Evolutionary conservation across 1,284 basidiomycete species (phyloP).

Genomic region (Trichosporon asahii): DNA sequence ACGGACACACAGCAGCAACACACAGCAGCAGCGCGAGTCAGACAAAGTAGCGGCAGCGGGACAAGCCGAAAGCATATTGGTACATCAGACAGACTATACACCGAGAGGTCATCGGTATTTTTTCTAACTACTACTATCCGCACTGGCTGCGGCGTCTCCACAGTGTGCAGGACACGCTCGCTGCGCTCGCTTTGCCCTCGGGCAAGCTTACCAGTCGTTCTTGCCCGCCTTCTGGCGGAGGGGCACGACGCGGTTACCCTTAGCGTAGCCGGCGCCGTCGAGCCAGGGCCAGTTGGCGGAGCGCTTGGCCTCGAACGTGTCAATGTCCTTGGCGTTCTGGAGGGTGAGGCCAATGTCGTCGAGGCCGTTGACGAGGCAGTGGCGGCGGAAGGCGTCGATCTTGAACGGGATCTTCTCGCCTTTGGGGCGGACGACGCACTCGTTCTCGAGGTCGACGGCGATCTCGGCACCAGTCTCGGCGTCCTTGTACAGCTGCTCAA

Average conservation of each 20-base stretch:
- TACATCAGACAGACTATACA: conserved; percentile 8
- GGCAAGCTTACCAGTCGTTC: conserved; percentile 70
- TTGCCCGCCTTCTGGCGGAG: conserved; percentile 51
- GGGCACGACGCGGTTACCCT: conserved; percentile 59
- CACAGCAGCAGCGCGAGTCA: not conserved
- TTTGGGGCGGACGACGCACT: conserved; percentile 72
- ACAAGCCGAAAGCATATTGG: not conserved
- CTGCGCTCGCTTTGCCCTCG: no score
- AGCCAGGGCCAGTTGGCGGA: conserved; percentile 84
- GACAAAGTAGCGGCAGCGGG: not conserved
- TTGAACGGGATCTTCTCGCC: conserved; percentile 73
- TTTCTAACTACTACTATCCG: conserved; percentile 8
- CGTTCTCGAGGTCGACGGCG: conserved; percentile 84
- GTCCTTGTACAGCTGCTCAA: conserved; percentile 71
- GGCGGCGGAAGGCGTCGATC: conserved; percentile 81
- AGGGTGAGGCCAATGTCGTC: conserved; percentile 92
- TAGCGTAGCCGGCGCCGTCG: conserved; percentile 80
- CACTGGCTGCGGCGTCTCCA: not conserved
- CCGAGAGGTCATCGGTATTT: conserved; percentile 3
- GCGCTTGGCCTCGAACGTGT: conserved; percentile 70
- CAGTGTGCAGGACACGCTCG: not conserved
- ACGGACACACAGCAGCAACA: not conserved
- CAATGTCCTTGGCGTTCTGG: conserved; percentile 67
- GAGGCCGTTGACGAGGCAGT: conserved; percentile 87
- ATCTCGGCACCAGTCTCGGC: conserved; percentile 75